Evolutionary conservation across 176 grass and related monocot genomes (phyloP).

Genomic region (Pontederia crassipes): DNA sequence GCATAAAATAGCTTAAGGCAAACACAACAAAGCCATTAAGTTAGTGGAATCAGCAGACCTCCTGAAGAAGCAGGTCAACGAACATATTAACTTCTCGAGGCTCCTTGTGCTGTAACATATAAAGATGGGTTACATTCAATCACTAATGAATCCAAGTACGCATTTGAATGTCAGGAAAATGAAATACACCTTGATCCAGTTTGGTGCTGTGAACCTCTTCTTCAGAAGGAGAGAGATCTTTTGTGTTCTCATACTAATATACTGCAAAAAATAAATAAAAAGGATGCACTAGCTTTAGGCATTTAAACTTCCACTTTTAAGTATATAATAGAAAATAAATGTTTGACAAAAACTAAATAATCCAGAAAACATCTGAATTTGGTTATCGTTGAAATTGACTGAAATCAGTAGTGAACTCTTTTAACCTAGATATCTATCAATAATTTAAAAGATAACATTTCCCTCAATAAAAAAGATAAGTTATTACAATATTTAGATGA

Average conservation of each 20-base stretch:
- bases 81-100: slow-evolving; percentile 98
- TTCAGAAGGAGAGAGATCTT: slow-evolving; percentile 89
- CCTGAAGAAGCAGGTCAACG: slow-evolving; percentile 95
- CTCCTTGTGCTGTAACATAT: slow-evolving; percentile 87
- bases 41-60: slow-evolving; percentile 31
- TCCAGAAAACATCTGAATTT: no score
- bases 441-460: no score
- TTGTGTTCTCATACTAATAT: slow-evolving; percentile 92
- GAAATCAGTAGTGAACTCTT: no score
- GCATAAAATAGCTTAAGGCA: no score
- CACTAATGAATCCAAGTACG: slow-evolving; percentile 5
- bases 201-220: slow-evolving; percentile 88
- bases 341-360: no score
- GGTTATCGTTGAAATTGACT: no score
- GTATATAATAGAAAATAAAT: no score
- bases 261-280: slow-evolving; percentile 43
- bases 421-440: no score
- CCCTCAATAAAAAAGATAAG: no score
- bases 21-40: no score
- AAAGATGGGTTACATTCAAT: slow-evolving; percentile 14
- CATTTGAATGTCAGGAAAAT: slow-evolving; percentile 8
- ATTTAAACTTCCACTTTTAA: no score
- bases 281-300: not conserved
- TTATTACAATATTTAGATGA: no score
- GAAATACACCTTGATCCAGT: slow-evolving; percentile 80